phyloP scores from a whole-genome alignment of 768 basidiomycete species.

The Tephrocybe sp. region DNA sequence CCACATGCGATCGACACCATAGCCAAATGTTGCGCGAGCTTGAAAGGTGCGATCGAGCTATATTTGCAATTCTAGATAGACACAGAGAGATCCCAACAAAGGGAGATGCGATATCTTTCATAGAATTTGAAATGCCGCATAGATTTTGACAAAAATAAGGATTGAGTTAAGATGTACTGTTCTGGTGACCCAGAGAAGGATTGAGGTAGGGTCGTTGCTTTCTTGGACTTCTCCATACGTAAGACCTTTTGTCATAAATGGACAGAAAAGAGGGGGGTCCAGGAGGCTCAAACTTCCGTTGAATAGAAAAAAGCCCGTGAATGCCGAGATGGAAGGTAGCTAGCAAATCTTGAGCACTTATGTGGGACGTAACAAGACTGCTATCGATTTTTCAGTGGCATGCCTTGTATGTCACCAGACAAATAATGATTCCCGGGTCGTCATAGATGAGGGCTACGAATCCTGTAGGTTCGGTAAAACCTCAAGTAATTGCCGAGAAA shows the following conservation, averaged over 20 bases:
- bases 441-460: not conserved
- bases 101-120: not conserved
- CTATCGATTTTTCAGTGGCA: not conserved
- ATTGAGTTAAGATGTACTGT: no score
- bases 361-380: slow-evolving; percentile 10
- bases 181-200: no score
- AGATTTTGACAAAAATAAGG: no score
- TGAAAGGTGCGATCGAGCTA: not conserved
- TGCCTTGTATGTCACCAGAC: no score
- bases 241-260: slow-evolving; percentile 1
- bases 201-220: no score
- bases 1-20: not conserved
- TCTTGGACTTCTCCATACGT: slow-evolving; percentile 2
- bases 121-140: not conserved
- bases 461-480: not conserved
- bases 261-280: slow-evolving; percentile 1
- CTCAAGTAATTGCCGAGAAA: not conserved
- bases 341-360: not conserved
- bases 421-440: not conserved
- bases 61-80: not conserved
- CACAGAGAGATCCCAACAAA: not conserved
- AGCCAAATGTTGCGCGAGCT: not conserved
- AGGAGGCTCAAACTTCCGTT: slow-evolving; percentile 10
- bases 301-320: slow-evolving; percentile 15
- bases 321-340: slow-evolving; percentile 8